Base-by-base conservation (phyloP, 1,139 yeast genomes). In the Yamadazyma atmosphaerica region DNA sequence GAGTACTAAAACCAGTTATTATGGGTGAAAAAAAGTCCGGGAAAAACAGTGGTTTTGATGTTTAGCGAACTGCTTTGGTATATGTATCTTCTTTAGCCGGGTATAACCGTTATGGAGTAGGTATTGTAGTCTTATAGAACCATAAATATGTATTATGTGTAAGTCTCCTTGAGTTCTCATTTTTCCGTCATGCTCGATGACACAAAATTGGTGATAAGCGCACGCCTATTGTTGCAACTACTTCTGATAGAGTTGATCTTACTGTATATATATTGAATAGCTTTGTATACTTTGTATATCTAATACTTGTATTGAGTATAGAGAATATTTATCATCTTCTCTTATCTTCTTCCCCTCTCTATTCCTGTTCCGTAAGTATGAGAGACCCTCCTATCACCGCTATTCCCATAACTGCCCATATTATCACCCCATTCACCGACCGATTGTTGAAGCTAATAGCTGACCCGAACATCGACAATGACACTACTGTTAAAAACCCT, bases 391-490 rank as follows among this genome's bases (percentile, higher is more conserved):
- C 72, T 33, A 72, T 70, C 3, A 66, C 49, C 14, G 56, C 41
- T 50, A 77, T 68, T 4, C 85, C 85, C 5, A 65, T 35, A 17
- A 77, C 52, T 42, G 74, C 64, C 82, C 83, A 79, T n/a, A 62
- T 45, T 43, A 81, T 59, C 1, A 78, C 82, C 32, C 59, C 63
- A 35, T 72, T 76, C 41, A 75, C 74, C 30, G 69, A 63, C 16
- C 51, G 32, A 5, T 88, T 89, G 9, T 89, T 87, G 60, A 83
- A 85, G 1, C 78, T 68, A 14, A 85, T 77, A 1, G 92, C 83
- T 23, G 87, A 77, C 0, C 88, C 84, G 58, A 86, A 84, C 95
- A 90, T 86, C 46, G 90, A 90, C 33, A 89, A 61, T 0, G 90
- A 86, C 38, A 90, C 84, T 17, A 85, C 85, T 0, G 86, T 70